Conservation (phyloP, 1,139 yeast genomes). For the Zygosaccharomyces sapae region DNA sequence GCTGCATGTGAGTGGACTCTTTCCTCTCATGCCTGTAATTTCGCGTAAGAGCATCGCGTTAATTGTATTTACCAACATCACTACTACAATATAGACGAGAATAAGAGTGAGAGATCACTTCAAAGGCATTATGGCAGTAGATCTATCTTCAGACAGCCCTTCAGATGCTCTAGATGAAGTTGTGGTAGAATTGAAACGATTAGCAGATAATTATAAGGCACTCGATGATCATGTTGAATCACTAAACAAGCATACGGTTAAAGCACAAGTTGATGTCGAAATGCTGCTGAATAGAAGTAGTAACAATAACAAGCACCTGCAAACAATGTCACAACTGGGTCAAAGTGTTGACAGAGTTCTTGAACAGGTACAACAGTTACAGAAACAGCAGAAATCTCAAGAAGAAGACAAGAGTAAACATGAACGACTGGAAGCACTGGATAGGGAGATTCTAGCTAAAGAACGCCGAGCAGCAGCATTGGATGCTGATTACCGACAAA, state of each 20-base stretch:
- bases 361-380: conserved; percentile 7
- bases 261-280: conserved; percentile 41
- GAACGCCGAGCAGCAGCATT: conserved; percentile 10
- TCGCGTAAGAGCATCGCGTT: background rate
- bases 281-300: conserved; percentile 40
- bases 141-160: conserved; percentile 8
- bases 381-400: conserved; percentile 4
- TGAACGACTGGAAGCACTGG: conserved; percentile 3
- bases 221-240: conserved; percentile 31
- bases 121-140: background rate
- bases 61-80: conserved; percentile 4
- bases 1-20: conserved; percentile 22
- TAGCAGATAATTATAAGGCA: conserved; percentile 31
- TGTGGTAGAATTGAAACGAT: conserved; percentile 33
- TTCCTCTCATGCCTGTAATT: background rate
- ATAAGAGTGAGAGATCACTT: background rate
- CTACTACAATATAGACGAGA: background rate
- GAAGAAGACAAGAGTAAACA: conserved; percentile 4
- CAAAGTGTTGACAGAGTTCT: conserved; percentile 17
- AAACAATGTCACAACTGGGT: conserved; percentile 30
- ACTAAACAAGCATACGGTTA: conserved; percentile 39
- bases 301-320: conserved; percentile 43
- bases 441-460: conserved; percentile 8
- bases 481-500: conserved; percentile 4
- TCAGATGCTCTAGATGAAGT: conserved; percentile 28